These are phyloP conservation scores for Elsinoe fawcettii DNA, from an alignment of 2,329 filamentous ascomycete species.

Conservation along the genomic window DNA sequence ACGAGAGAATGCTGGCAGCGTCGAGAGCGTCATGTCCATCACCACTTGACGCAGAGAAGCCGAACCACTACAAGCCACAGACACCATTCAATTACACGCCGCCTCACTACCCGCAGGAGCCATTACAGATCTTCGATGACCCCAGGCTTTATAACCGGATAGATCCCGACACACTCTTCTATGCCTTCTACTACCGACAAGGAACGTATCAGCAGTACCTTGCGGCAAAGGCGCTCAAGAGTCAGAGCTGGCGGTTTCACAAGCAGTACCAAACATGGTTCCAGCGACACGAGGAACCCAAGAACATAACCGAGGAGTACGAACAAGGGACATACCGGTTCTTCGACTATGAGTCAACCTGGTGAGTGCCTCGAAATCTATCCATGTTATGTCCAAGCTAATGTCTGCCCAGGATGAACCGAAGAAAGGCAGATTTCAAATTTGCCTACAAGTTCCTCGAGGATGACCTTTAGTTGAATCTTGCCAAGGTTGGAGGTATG, in stretches of 20 bases:
- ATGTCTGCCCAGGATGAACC: conserved; percentile 73
- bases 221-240: conserved; percentile 92
- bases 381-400: conserved; percentile 14
- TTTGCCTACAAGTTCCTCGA: conserved; percentile 97
- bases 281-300: conserved; percentile 94
- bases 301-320: conserved; percentile 96
- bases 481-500: not conserved
- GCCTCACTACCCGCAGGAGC: conserved; percentile 83
- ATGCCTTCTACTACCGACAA: conserved; percentile 98
- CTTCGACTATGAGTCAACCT: conserved; percentile 99
- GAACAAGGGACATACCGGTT: conserved; percentile 98
- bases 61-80: conserved; percentile 76
- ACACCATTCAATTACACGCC: conserved; percentile 66
- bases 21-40: conserved; percentile 70
- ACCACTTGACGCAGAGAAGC: conserved; percentile 69
- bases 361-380: conserved; percentile 51
- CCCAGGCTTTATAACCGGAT: conserved; percentile 79
- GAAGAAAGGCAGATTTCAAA: conserved; percentile 94
- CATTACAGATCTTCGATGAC: conserved; percentile 86
- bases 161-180: conserved; percentile 93
- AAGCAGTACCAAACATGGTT: conserved; percentile 99
- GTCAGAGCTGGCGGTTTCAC: conserved; percentile 97
- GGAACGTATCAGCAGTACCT: conserved; percentile 92
- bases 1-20: conserved; percentile 65
- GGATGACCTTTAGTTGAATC: conserved; percentile 61